phyloP scores from a whole-genome alignment of 495 filamentous ascomycete species.

The Cryomyces minteri region DNA sequence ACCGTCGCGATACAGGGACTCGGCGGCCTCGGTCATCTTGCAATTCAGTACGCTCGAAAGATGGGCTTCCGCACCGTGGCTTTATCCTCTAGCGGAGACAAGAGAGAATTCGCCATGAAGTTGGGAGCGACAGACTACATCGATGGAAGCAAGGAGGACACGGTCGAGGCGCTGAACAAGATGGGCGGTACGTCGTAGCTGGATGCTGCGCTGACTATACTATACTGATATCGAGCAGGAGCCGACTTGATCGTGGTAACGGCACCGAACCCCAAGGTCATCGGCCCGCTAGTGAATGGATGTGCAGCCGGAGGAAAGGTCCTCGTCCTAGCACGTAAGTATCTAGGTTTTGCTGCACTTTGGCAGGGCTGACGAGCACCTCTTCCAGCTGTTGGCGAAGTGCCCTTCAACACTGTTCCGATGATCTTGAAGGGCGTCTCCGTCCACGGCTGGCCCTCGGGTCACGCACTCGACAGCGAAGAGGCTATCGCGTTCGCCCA shows the following conservation, averaged over 20 bases:
- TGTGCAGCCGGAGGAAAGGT: slow-evolving; percentile 40
- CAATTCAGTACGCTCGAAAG: slow-evolving; percentile 43
- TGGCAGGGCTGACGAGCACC: background rate
- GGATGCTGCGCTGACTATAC: too few species aligned
- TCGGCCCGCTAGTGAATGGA: slow-evolving; percentile 34
- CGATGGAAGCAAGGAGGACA: slow-evolving; percentile 35
- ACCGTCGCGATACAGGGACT: slow-evolving; percentile 42
- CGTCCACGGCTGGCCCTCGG: slow-evolving; percentile 43
- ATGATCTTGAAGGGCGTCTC: slow-evolving; percentile 31
- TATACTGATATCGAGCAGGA: too few species aligned
- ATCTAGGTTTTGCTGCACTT: background rate
- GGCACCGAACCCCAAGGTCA: slow-evolving; percentile 35
- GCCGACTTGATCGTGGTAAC: slow-evolving; percentile 44
- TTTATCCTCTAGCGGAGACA: slow-evolving; percentile 34
- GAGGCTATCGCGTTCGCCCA: slow-evolving; percentile 45
- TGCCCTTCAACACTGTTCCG: slow-evolving; percentile 29
- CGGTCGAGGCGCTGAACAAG: slow-evolving; percentile 28
- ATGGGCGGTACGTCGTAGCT: slow-evolving; percentile 27
- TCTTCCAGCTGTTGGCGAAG: slow-evolving; percentile 26
- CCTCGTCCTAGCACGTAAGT: slow-evolving; percentile 33
- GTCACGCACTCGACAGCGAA: slow-evolving; percentile 43
- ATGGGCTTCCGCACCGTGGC: slow-evolving; percentile 50
- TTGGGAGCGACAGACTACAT: slow-evolving; percentile 54
- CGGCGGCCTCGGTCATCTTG: slow-evolving; percentile 35
- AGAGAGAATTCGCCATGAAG: slow-evolving; percentile 38